Conservation (phyloP, 441 rosid species). For the Jatropha podagrica region DNA sequence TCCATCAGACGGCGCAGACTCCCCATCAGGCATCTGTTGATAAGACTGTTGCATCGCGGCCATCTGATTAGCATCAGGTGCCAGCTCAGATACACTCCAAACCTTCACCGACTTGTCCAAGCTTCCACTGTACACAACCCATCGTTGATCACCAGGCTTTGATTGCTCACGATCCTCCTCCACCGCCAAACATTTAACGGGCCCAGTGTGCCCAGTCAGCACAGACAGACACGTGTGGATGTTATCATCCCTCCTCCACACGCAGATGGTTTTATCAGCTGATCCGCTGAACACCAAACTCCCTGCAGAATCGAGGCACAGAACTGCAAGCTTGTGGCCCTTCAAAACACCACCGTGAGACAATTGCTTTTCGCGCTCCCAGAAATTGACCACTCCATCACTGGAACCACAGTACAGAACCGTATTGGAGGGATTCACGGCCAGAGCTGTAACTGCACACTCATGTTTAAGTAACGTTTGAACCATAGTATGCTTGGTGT, state of each 20-base stretch:
- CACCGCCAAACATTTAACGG: constrained; percentile 83
- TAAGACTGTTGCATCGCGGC: constrained; percentile 41
- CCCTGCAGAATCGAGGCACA: constrained; percentile 68
- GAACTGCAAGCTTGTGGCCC: constrained; percentile 81
- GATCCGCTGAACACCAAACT: constrained; percentile 75
- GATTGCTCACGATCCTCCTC: constrained; percentile 48
- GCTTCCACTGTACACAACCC: constrained; percentile 86
- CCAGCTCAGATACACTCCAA: constrained; percentile 78
- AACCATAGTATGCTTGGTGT: constrained; percentile 44
- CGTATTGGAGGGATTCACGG: constrained; percentile 44
- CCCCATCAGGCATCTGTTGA: constrained; percentile 32
- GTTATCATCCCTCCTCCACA: constrained; percentile 66
- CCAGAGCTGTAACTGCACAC: constrained; percentile 72
- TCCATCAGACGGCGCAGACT: constrained; percentile 46
- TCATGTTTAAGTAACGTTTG: constrained; percentile 73
- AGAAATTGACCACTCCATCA: constrained; percentile 83
- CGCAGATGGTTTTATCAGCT: constrained; percentile 88
- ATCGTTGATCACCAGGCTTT: constrained; percentile 39
- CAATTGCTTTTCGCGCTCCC: constrained; percentile 68
- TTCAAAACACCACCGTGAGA: constrained; percentile 66
- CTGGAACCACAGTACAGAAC: constrained; percentile 81
- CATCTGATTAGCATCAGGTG: constrained; percentile 47
- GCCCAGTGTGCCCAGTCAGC: constrained; percentile 84
- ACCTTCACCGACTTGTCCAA: constrained; percentile 91
- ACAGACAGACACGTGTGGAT: constrained; percentile 76